These are phyloP conservation scores for Cladophialophora immunda DNA, from an alignment of 2,329 filamentous ascomycete genomes.

Conservation along the genomic window DNA sequence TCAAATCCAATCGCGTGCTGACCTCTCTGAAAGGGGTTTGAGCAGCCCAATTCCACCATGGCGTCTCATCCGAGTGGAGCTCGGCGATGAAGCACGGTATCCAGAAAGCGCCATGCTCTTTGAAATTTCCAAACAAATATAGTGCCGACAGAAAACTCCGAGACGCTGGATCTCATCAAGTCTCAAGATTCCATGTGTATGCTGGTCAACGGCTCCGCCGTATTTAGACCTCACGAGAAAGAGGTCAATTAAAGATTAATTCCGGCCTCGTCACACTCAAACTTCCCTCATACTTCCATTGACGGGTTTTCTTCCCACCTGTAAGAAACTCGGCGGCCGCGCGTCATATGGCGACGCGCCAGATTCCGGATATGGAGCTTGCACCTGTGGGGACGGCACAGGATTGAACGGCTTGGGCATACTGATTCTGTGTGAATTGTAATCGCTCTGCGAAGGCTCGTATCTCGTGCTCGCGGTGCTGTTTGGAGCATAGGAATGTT, in stretches of 20 bases:
- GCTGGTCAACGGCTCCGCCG: background rate
- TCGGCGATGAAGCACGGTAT: background rate
- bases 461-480: constrained; percentile 26
- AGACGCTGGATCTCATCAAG: background rate
- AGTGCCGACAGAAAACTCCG: background rate
- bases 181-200: constrained; percentile 1
- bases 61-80: background rate
- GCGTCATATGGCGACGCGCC: constrained; percentile 38
- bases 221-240: background rate
- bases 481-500: constrained; percentile 31
- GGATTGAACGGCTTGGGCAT: constrained; percentile 25
- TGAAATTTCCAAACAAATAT: background rate
- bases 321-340: constrained; percentile 51
- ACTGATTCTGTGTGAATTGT: constrained; percentile 27
- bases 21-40: background rate
- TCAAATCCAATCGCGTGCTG: background rate
- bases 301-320: constrained; percentile 50
- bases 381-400: constrained; percentile 9
- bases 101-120: background rate
- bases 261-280: constrained; percentile 27
- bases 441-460: constrained; percentile 28
- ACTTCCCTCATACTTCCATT: constrained; percentile 49
- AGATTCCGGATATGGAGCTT: constrained; percentile 9
- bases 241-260: background rate
- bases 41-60: background rate